Evolutionary conservation across 768 basidiomycete species (phyloP).

Genomic region (Xanthoconium stramineum): DNA sequence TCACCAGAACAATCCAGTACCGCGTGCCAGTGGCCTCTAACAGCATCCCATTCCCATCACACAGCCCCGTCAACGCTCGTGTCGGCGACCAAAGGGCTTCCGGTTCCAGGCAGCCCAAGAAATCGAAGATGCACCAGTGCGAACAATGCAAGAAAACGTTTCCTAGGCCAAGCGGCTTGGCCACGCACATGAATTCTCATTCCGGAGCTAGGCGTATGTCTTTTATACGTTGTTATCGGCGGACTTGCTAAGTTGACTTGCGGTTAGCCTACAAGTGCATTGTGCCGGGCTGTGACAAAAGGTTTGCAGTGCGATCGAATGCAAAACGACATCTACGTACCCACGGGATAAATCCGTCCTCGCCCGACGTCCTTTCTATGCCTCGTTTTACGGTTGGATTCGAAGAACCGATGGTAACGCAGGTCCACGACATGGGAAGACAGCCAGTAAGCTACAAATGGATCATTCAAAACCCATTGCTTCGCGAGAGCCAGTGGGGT

Average conservation of each 20-base stretch:
- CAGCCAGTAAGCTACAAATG: conserved; percentile 38
- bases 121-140: conserved; percentile 50
- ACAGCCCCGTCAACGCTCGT: conserved; percentile 2
- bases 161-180: conserved; percentile 49
- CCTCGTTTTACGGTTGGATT: conserved; percentile 39
- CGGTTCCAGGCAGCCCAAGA: conserved; percentile 28
- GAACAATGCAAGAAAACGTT: conserved; percentile 42
- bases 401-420: conserved; percentile 43
- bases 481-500: conserved; percentile 28
- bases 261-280: conserved; percentile 41
- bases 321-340: conserved; percentile 77
- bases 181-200: conserved; percentile 54
- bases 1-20: conserved; percentile 9
- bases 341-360: conserved; percentile 50
- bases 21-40: conserved; percentile 6
- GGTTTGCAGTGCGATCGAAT: conserved; percentile 77
- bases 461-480: conserved; percentile 39
- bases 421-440: conserved; percentile 38
- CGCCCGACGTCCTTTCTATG: conserved; percentile 16
- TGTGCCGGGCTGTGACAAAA: conserved; percentile 58
- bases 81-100: conserved; percentile 9
- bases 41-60: conserved; percentile 4
- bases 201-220: conserved; percentile 46
- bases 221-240: neutral
- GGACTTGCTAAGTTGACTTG: conserved; percentile 6